Evolutionary conservation across 176 grass and related monocot species (phyloP).

Genomic region (Bolboschoenus planiculmis): DNA sequence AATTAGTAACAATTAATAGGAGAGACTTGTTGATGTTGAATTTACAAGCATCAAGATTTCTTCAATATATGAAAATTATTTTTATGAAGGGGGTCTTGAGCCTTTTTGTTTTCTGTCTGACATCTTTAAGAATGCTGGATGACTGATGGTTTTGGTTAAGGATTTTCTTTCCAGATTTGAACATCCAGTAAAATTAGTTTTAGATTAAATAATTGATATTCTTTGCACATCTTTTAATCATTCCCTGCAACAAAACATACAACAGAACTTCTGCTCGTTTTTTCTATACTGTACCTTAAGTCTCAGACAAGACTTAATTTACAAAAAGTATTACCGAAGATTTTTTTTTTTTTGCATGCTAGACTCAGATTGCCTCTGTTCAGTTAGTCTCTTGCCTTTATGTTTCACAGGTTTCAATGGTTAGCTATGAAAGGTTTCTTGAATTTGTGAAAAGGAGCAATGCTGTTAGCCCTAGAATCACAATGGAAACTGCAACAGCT

Average conservation of each 20-base stretch:
- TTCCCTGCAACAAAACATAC: background rate
- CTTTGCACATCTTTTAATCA: background rate
- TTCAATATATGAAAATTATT: no score
- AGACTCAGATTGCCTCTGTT: background rate
- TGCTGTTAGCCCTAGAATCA: constrained; percentile 81
- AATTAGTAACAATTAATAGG: background rate
- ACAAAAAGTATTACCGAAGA: background rate
- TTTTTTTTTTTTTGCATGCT: background rate
- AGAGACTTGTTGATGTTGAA: background rate
- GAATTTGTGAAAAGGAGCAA: constrained; percentile 91
- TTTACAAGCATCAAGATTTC: background rate
- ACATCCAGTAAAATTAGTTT: background rate
- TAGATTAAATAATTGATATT: background rate
- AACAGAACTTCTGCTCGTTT: background rate
- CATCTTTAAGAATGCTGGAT: background rate
- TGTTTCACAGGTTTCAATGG: constrained; percentile 60
- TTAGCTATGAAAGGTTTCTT: constrained; percentile 83
- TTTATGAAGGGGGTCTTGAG: background rate
- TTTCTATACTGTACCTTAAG: background rate
- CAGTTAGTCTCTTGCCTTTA: constrained; percentile 6
- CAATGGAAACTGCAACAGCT: constrained; percentile 89
- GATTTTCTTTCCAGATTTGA: background rate
- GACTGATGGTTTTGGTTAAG: background rate
- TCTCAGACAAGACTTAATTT: background rate
- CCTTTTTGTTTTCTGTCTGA: background rate